Percentiles rank a stretch among this genome's conserved stretches.
phyloP scores from a whole-genome alignment of 192 early-diverging fungal species.

The Backusella tarrabulga region DNA sequence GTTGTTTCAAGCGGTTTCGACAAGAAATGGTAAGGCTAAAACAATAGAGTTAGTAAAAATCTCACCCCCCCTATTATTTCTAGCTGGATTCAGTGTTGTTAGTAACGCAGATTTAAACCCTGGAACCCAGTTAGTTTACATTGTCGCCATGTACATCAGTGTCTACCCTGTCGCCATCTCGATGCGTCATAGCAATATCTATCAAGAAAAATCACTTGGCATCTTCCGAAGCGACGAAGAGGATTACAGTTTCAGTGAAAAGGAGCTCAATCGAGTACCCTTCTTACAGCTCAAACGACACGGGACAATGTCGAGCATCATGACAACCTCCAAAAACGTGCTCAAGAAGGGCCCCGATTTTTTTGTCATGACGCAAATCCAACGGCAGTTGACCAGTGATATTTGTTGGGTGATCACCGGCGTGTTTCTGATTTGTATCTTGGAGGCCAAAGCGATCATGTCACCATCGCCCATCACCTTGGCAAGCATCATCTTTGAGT shows the following conservation, averaged over 20 bases:
- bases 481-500: conserved; percentile 25
- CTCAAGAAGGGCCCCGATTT: conserved; percentile 28
- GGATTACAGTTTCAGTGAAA: conserved; percentile 2
- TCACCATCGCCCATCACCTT: conserved; percentile 25
- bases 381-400: conserved; percentile 35
- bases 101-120: conserved; percentile 25
- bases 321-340: background rate
- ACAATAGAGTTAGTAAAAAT: background rate
- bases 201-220: conserved; percentile 33
- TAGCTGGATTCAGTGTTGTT: conserved; percentile 33
- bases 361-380: conserved; percentile 39
- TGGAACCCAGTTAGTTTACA: conserved; percentile 23
- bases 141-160: conserved; percentile 38
- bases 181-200: conserved; percentile 38
- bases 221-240: conserved; percentile 29
- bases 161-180: conserved; percentile 39
- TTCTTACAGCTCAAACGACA: conserved; percentile 5
- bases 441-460: conserved; percentile 27
- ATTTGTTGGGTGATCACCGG: conserved; percentile 33
- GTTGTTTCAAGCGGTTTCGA: conserved; percentile 31
- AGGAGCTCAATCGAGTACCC: background rate
- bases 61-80: background rate
- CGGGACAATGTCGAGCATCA: conserved; percentile 8
- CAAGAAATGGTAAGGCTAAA: conserved; percentile 24
- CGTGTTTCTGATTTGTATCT: conserved; percentile 23